Evolutionary conservation across 2,329 filamentous ascomycete species (phyloP).

Genomic region (Clarireedia sp.): DNA sequence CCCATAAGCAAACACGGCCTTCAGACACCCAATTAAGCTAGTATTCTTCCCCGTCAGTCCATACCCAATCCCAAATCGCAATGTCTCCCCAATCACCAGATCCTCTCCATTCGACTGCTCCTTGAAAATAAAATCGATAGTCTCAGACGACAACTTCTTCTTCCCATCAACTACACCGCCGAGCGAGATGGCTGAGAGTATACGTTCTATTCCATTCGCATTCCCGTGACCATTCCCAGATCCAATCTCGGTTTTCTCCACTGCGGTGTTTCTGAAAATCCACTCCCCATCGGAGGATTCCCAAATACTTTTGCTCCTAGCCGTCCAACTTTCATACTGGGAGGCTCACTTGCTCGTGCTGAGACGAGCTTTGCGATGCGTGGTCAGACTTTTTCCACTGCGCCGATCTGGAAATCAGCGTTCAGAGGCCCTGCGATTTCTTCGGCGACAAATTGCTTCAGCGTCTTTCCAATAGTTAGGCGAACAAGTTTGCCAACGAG

Average conservation of each 20-base stretch:
- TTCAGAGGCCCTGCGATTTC: constrained; percentile 3
- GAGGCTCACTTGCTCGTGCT: not conserved
- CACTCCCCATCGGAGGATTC: not conserved
- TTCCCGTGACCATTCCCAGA: constrained; percentile 39
- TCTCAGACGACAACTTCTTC: not conserved
- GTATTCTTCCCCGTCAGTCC: constrained; percentile 25
- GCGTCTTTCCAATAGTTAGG: constrained; percentile 33
- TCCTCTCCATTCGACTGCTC: not conserved
- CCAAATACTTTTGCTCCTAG: not conserved
- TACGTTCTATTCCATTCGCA: constrained; percentile 33
- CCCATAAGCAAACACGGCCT: constrained; percentile 35
- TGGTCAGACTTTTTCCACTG: not conserved
- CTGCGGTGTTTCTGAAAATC: not conserved
- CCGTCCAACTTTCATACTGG: not conserved
- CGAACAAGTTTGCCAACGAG: constrained; percentile 37
- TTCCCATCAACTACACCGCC: not conserved
- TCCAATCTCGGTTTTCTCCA: constrained; percentile 35
- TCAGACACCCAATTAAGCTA: constrained; percentile 20
- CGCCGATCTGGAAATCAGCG: constrained; percentile 11
- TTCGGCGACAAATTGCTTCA: constrained; percentile 36
- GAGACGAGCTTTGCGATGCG: not conserved
- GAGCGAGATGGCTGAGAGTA: not conserved
- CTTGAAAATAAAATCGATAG: not conserved
- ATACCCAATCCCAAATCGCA: not conserved
- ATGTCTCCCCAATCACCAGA: not conserved